These are phyloP conservation scores for Spinellus fusiger DNA, from an alignment of 192 early-diverging fungal genomes.

Conservation along the genomic window DNA sequence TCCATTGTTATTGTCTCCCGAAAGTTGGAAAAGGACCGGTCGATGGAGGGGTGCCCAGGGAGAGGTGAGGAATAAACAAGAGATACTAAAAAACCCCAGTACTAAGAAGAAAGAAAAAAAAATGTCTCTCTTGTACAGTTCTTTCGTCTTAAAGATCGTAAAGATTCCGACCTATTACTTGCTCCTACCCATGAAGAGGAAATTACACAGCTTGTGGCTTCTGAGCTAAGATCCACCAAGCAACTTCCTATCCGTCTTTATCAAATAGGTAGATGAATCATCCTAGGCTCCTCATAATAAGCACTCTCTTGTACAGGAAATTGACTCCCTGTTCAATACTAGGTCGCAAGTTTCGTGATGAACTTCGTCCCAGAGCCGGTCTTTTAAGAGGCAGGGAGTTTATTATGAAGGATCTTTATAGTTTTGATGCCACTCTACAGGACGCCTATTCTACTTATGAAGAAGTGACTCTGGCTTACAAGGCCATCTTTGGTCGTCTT, in stretches of 20 bases:
- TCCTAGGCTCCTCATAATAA: not conserved
- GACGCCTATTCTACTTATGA: conserved; percentile 73
- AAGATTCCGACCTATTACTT: conserved; percentile 57
- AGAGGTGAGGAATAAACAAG: conserved; percentile 30
- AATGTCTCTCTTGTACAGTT: too few species aligned
- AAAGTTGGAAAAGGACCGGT: conserved; percentile 75
- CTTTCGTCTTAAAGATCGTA: conserved; percentile 78
- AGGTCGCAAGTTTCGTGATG: conserved; percentile 81
- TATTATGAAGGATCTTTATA: conserved; percentile 95
- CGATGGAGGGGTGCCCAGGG: conserved; percentile 67
- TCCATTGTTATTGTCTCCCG: conserved; percentile 59
- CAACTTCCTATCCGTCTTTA: conserved; percentile 83
- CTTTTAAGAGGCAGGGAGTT: conserved; percentile 85
- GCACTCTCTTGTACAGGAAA: not conserved
- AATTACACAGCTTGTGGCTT: conserved; percentile 67
- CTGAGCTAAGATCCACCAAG: conserved; percentile 58
- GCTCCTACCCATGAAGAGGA: conserved; percentile 94
- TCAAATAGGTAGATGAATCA: conserved; percentile 59
- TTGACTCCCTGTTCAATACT: not conserved
- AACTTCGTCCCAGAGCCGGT: conserved; percentile 76
- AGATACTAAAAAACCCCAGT: not conserved
- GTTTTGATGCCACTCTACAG: conserved; percentile 69
- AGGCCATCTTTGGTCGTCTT: conserved; percentile 66
- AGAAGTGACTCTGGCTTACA: conserved; percentile 68
- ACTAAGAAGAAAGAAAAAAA: too few species aligned